Evolutionary conservation across 1,284 basidiomycete species (phyloP).

Genomic region (Erythrobasidium hasegawianum): DNA sequence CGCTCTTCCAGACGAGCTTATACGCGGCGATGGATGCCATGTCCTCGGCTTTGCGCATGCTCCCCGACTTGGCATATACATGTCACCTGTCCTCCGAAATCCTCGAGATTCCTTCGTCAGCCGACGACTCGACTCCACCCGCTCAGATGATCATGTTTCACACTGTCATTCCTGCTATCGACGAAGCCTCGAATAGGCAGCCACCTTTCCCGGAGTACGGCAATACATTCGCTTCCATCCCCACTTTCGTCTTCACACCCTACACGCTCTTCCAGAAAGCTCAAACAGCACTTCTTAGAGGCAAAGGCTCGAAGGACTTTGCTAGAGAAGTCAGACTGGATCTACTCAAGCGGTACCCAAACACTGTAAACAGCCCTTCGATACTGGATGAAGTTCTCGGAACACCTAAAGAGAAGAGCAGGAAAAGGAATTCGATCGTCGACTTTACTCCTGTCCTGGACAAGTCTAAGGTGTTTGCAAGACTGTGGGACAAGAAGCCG

Average conservation of each 20-base stretch:
- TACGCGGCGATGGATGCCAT: constrained; percentile 54
- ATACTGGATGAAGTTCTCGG: not conserved
- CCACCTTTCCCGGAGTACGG: not conserved
- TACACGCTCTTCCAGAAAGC: constrained; percentile 54
- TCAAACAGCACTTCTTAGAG: constrained; percentile 53
- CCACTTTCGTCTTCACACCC: constrained; percentile 55
- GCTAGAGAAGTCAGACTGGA: constrained; percentile 48
- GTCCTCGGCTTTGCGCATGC: constrained; percentile 51
- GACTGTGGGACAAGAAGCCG: constrained; percentile 2
- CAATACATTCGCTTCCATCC: not conserved
- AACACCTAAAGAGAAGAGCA: not conserved
- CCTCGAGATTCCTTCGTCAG: constrained; percentile 52
- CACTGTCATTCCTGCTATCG: constrained; percentile 51
- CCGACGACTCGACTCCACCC: constrained; percentile 46
- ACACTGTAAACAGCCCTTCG: constrained; percentile 23
- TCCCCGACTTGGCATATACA: constrained; percentile 51
- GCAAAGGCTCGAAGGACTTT: constrained; percentile 50
- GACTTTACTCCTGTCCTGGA: constrained; percentile 4
- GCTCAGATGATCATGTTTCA: constrained; percentile 53
- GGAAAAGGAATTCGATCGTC: constrained; percentile 31
- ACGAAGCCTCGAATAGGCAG: not conserved
- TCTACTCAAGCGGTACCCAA: constrained; percentile 50
- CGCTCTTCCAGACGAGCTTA: constrained; percentile 54
- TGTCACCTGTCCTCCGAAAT: constrained; percentile 54
- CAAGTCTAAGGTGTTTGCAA: not conserved